These are phyloP conservation scores for Leptodontidium sp. DNA, from an alignment of 2,329 filamentous ascomycete species.

Conservation along the genomic window DNA sequence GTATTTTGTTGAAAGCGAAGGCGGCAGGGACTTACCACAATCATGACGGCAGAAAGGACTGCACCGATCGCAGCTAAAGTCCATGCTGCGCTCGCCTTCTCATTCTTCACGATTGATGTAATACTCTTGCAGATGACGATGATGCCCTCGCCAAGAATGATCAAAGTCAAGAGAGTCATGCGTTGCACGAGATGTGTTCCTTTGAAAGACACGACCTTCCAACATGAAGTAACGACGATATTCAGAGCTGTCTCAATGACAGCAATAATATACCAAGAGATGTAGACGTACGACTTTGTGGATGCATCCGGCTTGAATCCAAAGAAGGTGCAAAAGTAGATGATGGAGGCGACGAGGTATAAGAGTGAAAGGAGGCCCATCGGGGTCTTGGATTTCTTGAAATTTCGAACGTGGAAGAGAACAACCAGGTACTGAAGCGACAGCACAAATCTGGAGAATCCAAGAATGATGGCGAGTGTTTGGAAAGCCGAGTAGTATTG, in stretches of 20 bases:
- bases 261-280: constrained; percentile 38
- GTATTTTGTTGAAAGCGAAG: neutral
- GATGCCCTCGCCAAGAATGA: constrained; percentile 52
- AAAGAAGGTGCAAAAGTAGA: constrained; percentile 39
- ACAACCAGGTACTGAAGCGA: constrained; percentile 48
- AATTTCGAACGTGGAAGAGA: constrained; percentile 36
- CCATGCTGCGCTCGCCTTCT: constrained; percentile 17
- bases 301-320: neutral
- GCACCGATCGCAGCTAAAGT: constrained; percentile 29
- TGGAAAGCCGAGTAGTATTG: neutral
- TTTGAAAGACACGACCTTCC: constrained; percentile 58
- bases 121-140: constrained; percentile 41
- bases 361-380: constrained; percentile 27
- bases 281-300: constrained; percentile 12
- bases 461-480: constrained; percentile 47
- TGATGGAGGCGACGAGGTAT: constrained; percentile 36
- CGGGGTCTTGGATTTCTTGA: constrained; percentile 34
- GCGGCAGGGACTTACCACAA: constrained; percentile 28
- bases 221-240: constrained; percentile 36
- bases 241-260: constrained; percentile 38
- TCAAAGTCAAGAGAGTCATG: constrained; percentile 65
- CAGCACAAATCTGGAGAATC: constrained; percentile 49
- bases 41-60: constrained; percentile 29
- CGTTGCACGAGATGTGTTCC: constrained; percentile 65
- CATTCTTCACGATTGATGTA: constrained; percentile 31